These are phyloP conservation scores for Eucalyptus sp. DNA, from an alignment of 345 rosid genomes.

Conservation along the genomic window DNA sequence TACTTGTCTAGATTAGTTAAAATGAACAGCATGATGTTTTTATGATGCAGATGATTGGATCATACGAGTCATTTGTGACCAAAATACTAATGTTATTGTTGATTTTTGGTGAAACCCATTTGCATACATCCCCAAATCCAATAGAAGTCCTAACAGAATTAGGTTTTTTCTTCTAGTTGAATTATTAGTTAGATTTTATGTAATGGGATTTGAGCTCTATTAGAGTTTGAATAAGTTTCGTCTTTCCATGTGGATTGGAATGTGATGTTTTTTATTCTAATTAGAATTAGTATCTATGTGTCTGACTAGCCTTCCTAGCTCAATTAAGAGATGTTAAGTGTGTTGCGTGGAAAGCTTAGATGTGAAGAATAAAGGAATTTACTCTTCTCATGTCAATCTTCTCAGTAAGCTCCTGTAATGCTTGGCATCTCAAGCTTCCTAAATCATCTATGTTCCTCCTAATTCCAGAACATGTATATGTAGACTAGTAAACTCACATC, in stretches of 20 bases:
- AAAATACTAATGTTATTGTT: not conserved
- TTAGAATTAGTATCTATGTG: not conserved
- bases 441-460: not conserved
- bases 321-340: not conserved
- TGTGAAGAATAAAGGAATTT: not conserved
- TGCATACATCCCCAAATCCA: not conserved
- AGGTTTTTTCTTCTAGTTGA: not conserved
- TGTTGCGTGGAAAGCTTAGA: not conserved
- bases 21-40: not conserved
- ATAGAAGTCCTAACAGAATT: not conserved
- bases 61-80: not conserved
- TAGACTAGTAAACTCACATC: not conserved
- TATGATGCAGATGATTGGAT: not conserved
- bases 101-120: not conserved
- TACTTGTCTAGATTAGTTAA: not conserved
- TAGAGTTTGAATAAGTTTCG: not conserved
- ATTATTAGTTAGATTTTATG: not conserved
- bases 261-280: not conserved
- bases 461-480: not conserved
- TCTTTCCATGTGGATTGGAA: not conserved
- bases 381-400: not conserved
- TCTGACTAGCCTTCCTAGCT: not conserved
- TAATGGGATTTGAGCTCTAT: not conserved
- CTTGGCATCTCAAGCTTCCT: not conserved
- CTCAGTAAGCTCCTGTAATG: not conserved